phyloP scores from a whole-genome alignment of 139 green algal species.

The Medakamo hakoo region DNA sequence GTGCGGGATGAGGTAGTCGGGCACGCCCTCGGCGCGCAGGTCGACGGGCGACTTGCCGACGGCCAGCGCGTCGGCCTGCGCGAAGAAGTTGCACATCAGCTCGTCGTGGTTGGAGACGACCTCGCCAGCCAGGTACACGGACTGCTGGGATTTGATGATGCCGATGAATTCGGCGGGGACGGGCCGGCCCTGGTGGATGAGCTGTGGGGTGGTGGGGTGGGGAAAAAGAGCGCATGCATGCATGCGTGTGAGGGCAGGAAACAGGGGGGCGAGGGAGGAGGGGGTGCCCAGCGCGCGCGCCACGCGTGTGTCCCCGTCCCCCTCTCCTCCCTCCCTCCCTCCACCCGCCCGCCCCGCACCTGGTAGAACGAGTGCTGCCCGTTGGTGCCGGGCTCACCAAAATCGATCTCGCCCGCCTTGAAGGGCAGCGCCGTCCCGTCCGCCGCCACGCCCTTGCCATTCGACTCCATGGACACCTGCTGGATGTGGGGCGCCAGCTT shows the following conservation, averaged over 20 bases:
- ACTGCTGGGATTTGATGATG: conserved; percentile 84
- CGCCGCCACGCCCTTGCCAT: conserved; percentile 95
- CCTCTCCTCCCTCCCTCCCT: too few relatives aligned
- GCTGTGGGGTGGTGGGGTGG: neutral
- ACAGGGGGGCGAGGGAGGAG: too few relatives aligned
- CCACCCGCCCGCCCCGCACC: too few relatives aligned
- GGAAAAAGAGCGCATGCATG: too few relatives aligned
- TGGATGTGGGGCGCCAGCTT: conserved; percentile 97
- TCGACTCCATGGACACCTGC: conserved; percentile 96
- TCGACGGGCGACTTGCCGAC: conserved; percentile 78
- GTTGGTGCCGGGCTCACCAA: conserved; percentile 98
- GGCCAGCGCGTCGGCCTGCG: conserved; percentile 84
- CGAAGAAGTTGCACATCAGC: conserved; percentile 99
- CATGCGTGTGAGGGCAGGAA: too few relatives aligned
- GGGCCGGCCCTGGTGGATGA: conserved; percentile 56
- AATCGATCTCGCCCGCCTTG: conserved; percentile 86
- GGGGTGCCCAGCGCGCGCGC: too few relatives aligned
- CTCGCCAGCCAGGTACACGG: conserved; percentile 76
- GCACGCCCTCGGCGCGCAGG: conserved; percentile 62
- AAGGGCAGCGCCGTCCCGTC: conserved; percentile 73
- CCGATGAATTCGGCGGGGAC: conserved; percentile 98
- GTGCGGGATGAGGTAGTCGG: conserved; percentile 85
- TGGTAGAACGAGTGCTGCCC: conserved; percentile 99
- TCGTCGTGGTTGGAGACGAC: conserved; percentile 98
- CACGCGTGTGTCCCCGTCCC: too few relatives aligned